Evolutionary conservation across 2,329 filamentous ascomycete species (phyloP).

Genomic region (Aspergillus sergii): DNA sequence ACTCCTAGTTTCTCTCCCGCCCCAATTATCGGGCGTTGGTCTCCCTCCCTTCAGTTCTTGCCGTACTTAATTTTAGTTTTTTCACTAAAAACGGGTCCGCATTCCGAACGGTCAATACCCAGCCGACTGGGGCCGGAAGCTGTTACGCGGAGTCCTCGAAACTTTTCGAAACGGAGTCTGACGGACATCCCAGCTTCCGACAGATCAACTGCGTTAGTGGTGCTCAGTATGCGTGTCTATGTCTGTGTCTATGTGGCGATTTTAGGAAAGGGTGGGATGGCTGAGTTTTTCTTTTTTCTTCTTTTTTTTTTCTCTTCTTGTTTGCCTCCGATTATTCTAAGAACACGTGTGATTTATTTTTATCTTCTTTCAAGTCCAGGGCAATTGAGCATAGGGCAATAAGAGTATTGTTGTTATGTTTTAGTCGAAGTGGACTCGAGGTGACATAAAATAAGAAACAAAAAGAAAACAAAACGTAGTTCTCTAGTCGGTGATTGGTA

Average conservation of each 20-base stretch:
- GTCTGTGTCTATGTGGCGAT: neutral
- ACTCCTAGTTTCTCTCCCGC: neutral
- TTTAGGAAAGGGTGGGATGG: neutral
- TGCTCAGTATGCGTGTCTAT: neutral
- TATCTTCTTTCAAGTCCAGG: neutral
- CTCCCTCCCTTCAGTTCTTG: neutral
- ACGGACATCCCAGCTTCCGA: constrained; percentile 1
- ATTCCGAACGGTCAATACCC: constrained; percentile 14
- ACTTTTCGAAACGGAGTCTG: neutral
- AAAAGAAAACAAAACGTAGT: neutral
- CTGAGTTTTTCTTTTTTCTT: neutral
- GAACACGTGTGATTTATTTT: neutral
- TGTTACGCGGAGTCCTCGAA: constrained; percentile 16
- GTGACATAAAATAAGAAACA: neutral
- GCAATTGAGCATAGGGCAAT: neutral
- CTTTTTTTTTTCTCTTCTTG: neutral
- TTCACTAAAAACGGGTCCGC: neutral
- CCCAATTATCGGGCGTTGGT: neutral
- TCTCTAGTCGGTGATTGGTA: neutral
- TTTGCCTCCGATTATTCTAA: neutral
- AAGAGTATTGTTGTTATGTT: neutral
- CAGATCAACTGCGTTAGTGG: constrained; percentile 10
- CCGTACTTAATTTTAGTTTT: constrained; percentile 1
- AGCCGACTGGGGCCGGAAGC: constrained; percentile 18
- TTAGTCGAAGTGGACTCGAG: neutral